phyloP scores from a whole-genome alignment of 257 asterid genomes.

The Galeopsis tetrahit region DNA sequence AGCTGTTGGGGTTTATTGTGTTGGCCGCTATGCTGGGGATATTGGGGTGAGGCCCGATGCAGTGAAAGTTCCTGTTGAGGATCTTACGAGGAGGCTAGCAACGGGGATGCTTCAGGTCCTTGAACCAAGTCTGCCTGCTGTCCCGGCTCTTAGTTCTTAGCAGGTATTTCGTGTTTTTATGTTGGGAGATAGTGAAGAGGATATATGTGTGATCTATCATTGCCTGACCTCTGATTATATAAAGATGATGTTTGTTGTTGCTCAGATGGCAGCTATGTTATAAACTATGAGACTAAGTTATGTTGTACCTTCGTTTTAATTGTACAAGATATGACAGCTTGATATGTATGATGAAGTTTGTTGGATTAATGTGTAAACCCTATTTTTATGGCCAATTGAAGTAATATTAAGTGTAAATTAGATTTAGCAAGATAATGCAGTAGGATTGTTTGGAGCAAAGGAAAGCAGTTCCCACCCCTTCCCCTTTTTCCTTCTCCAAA shows the following conservation, averaged over 20 bases:
- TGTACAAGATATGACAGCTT: conserved; percentile 27
- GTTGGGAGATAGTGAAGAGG: neutral
- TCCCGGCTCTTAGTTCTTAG: conserved; percentile 45
- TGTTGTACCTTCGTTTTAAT: conserved; percentile 32
- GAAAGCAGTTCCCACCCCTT: too few relatives aligned
- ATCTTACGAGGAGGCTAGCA: conserved; percentile 62
- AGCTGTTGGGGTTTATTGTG: conserved; percentile 82
- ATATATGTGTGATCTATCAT: neutral
- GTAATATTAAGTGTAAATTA: neutral
- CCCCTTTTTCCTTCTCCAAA: too few relatives aligned
- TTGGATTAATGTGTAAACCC: neutral
- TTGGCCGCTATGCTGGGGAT: conserved; percentile 84
- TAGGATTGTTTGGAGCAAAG: too few relatives aligned
- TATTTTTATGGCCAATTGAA: neutral
- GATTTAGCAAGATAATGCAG: too few relatives aligned
- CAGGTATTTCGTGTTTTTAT: neutral
- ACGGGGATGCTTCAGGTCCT: conserved; percentile 59
- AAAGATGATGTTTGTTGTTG: conserved; percentile 20
- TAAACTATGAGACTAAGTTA: neutral
- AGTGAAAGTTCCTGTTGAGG: conserved; percentile 70
- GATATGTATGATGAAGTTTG: conserved; percentile 24
- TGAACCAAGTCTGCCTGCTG: conserved; percentile 46
- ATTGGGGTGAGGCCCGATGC: conserved; percentile 91
- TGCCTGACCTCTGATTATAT: conserved; percentile 9
- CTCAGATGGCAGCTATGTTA: conserved; percentile 15